Conservation (phyloP, 768 basidiomycete species). For the Boletus sp. region DNA sequence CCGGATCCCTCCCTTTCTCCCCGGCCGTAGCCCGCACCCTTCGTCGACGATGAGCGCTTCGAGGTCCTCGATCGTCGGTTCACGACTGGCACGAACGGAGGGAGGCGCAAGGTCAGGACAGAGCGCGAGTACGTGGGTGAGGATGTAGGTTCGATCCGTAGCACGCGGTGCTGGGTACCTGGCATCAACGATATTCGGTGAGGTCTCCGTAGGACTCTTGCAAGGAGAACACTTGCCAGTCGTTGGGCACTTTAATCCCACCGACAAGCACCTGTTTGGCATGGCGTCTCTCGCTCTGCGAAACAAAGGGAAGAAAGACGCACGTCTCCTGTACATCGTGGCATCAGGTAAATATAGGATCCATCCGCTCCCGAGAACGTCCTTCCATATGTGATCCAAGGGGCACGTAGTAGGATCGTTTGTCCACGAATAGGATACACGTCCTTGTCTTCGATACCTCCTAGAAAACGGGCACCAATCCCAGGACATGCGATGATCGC, state of each 20-base stretch:
- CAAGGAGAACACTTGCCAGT: conserved; percentile 46
- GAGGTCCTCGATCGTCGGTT: conserved; percentile 50
- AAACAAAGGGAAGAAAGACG: conserved; percentile 9
- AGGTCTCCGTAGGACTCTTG: neutral
- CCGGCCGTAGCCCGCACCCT: conserved; percentile 66
- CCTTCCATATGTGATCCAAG: conserved; percentile 46
- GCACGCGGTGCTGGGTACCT: conserved; percentile 67
- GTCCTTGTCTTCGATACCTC: conserved; percentile 50
- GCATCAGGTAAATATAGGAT: conserved; percentile 37
- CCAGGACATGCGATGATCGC: conserved; percentile 73
- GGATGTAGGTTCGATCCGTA: conserved; percentile 59
- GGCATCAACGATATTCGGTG: neutral
- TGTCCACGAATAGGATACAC: conserved; percentile 50
- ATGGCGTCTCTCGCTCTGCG: neutral
- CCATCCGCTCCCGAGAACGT: conserved; percentile 33
- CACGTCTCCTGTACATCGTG: conserved; percentile 40
- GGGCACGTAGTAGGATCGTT: conserved; percentile 42
- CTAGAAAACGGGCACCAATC: conserved; percentile 52
- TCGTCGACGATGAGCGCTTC: conserved; percentile 47
- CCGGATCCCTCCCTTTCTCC: conserved; percentile 64
- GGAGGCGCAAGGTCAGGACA: conserved; percentile 60
- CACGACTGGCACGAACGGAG: conserved; percentile 44
- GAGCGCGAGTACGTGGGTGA: conserved; percentile 48
- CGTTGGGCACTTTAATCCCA: conserved; percentile 54
- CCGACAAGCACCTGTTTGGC: conserved; percentile 51